A percentile compares a stretch with the other conserved stretches of the same genome.
Evolutionary conservation across 768 basidiomycete species (phyloP).

Genomic region (Collybiopsis confluens): DNA sequence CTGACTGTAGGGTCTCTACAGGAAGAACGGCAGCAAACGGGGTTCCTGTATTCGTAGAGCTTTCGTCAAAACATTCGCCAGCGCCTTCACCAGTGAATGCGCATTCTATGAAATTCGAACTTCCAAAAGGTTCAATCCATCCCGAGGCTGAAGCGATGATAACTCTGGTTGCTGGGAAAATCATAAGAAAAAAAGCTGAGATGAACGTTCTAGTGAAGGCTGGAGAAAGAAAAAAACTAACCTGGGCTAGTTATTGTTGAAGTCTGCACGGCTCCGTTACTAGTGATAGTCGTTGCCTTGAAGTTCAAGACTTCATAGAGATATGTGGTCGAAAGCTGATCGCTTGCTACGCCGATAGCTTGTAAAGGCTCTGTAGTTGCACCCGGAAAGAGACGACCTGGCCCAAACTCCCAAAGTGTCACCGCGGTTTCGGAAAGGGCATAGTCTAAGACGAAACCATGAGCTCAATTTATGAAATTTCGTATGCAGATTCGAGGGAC

Average conservation of each 20-base stretch:
- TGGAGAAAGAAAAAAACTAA: too few species aligned
- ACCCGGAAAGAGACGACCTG: background rate
- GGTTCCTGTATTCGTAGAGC: background rate
- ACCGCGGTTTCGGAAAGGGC: background rate
- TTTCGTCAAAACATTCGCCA: background rate
- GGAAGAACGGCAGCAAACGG: background rate
- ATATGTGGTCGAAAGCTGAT: background rate
- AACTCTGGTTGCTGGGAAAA: background rate
- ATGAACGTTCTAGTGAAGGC: too few species aligned
- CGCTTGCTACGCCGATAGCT: background rate
- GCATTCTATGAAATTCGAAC: background rate
- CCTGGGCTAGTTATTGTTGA: too few species aligned
- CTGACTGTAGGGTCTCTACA: background rate
- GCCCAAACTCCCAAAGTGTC: conserved; percentile 2
- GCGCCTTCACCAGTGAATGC: background rate
- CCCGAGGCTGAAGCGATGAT: background rate
- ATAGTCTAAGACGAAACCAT: too few species aligned
- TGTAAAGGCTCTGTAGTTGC: background rate
- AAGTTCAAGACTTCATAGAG: background rate
- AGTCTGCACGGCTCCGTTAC: background rate
- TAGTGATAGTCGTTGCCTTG: background rate
- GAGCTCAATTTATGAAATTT: too few species aligned
- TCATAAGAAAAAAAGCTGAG: background rate
- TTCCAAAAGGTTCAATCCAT: background rate
- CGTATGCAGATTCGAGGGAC: too few species aligned